Evolutionary conservation across 176 grass and related monocot genomes (phyloP).

Genomic region (Oryza coarctata): DNA sequence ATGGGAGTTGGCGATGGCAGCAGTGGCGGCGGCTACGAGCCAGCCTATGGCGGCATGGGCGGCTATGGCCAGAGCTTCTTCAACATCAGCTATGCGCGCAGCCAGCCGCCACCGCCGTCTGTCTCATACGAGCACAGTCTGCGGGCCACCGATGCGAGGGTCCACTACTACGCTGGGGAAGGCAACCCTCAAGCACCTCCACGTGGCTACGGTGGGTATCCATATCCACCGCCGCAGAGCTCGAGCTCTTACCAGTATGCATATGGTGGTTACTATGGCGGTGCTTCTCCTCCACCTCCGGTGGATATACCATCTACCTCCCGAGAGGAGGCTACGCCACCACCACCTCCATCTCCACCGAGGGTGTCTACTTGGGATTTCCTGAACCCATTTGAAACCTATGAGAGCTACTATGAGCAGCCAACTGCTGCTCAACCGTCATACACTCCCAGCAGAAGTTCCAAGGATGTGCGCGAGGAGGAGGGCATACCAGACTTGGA

Average conservation of each 20-base stretch:
- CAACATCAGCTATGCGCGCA: conserved; percentile 64
- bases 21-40: conserved; percentile 31
- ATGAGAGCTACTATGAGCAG: conserved; percentile 69
- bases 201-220: conserved; percentile 41
- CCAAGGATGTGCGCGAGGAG: conserved; percentile 83
- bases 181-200: conserved; percentile 32
- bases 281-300: conserved; percentile 39
- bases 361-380: conserved; percentile 95
- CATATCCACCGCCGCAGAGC: conserved; percentile 52
- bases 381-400: conserved; percentile 83
- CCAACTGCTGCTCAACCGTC: conserved; percentile 35
- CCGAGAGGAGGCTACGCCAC: conserved; percentile 30
- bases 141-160: conserved; percentile 37
- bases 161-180: conserved; percentile 36
- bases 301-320: conserved; percentile 42
- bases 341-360: conserved; percentile 76
- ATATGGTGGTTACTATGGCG: conserved; percentile 59
- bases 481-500: conserved; percentile 98
- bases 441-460: conserved; percentile 80
- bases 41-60: conserved; percentile 34
- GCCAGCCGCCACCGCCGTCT: conserved; percentile 42
- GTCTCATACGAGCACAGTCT: conserved; percentile 49
- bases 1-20: conserved; percentile 16
- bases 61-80: conserved; percentile 52
- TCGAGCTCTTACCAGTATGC: conserved; percentile 49